A percentile compares a stretch with the other conserved stretches of the same genome.
Conservation (phyloP, 305 asterid genomes). For the Fraxinus latifolia region DNA sequence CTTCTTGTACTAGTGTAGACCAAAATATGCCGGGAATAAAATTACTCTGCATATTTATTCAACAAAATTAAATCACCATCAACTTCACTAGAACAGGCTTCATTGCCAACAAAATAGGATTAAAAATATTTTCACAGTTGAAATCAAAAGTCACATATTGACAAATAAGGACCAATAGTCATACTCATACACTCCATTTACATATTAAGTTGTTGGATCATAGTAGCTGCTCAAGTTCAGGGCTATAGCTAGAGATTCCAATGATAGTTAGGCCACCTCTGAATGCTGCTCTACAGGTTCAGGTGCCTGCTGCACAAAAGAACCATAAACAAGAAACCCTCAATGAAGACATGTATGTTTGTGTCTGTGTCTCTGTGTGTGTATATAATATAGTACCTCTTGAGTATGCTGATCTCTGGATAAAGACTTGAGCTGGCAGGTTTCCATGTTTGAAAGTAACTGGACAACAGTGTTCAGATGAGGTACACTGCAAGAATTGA, state of each 20-base stretch:
- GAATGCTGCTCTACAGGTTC: conserved; percentile 21
- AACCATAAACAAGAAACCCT: neutral
- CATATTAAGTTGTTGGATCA: neutral
- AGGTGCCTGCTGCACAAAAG: conserved; percentile 35
- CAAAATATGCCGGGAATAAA: neutral
- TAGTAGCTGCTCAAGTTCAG: neutral
- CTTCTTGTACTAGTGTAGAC: neutral
- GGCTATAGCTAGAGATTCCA: conserved; percentile 1
- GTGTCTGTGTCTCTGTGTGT: neutral
- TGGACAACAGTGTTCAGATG: conserved; percentile 76
- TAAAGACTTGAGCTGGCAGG: conserved; percentile 50
- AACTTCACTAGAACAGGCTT: neutral
- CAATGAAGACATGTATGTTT: neutral
- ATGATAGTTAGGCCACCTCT: conserved; percentile 19
- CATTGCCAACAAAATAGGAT: neutral
- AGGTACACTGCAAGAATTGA: conserved; percentile 58
- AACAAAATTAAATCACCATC: neutral
- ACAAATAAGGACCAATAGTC: neutral
- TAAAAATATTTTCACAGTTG: neutral
- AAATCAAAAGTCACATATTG: neutral
- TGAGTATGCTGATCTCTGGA: conserved; percentile 42
- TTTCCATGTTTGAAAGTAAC: conserved; percentile 70
- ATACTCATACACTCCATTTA: neutral
- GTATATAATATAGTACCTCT: conserved; percentile 33
- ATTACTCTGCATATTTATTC: neutral